A percentile compares a stretch with the other conserved stretches of the same genome.
phyloP scores from a whole-genome alignment of 140 eudicot genomes.

The Cichorium intybus region DNA sequence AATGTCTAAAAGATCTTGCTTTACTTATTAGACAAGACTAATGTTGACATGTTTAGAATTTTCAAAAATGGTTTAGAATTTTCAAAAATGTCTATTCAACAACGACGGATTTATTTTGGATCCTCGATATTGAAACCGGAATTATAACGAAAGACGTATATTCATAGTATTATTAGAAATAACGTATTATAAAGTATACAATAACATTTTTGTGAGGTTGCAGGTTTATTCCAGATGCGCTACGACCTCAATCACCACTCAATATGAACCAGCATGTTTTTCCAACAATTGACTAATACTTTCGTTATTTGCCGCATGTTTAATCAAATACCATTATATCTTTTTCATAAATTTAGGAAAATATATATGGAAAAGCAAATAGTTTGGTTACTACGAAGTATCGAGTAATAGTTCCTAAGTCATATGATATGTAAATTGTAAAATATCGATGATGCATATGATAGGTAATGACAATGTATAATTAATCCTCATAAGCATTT shows the following conservation, averaged over 20 bases:
- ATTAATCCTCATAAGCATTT: too few relatives aligned
- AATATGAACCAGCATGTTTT: conserved; percentile 22
- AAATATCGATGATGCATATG: too few relatives aligned
- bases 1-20: background rate
- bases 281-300: background rate
- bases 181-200: background rate
- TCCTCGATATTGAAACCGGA: too few relatives aligned
- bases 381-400: background rate
- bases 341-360: background rate
- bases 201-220: background rate
- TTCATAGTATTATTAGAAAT: background rate
- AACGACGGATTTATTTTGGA: too few relatives aligned
- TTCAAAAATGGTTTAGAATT: too few relatives aligned
- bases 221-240: conserved; percentile 32
- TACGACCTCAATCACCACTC: conserved; percentile 14
- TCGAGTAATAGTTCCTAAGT: background rate
- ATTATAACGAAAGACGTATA: too few relatives aligned
- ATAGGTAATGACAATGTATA: too few relatives aligned
- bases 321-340: background rate
- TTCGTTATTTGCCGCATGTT: background rate
- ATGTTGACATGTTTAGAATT: too few relatives aligned
- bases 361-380: too few relatives aligned
- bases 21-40: too few relatives aligned
- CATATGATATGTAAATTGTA: background rate
- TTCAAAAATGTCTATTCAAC: too few relatives aligned